phyloP scores from a whole-genome alignment of 257 asterid genomes.

The Mentha longifolia region DNA sequence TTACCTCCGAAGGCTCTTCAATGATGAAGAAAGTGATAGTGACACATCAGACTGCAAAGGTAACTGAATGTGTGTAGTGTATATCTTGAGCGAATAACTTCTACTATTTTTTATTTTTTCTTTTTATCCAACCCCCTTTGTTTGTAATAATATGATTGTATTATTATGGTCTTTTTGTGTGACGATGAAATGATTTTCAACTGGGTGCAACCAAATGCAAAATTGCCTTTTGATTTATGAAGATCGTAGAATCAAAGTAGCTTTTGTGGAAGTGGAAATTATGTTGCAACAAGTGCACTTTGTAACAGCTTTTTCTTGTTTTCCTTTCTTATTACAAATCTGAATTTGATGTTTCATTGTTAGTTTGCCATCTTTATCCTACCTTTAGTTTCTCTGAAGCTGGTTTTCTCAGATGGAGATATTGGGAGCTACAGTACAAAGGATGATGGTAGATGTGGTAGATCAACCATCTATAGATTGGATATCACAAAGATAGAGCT shows the following conservation, averaged over 20 bases:
- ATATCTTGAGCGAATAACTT: conserved; percentile 12
- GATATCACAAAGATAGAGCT: conserved; percentile 67
- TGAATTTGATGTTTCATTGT: conserved; percentile 28
- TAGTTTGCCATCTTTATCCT: conserved; percentile 35
- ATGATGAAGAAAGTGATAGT: conserved; percentile 50
- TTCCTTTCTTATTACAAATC: not conserved
- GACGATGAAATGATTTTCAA: not conserved
- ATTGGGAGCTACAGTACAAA: conserved; percentile 40
- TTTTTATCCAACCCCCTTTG: not conserved
- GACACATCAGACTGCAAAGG: conserved; percentile 55
- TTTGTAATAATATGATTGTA: not conserved
- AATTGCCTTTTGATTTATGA: not conserved
- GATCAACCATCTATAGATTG: conserved; percentile 73
- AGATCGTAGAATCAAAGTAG: not conserved
- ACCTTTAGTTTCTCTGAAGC: conserved; percentile 31
- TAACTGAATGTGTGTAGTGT: conserved; percentile 27
- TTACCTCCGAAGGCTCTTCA: conserved; percentile 64
- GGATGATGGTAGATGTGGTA: conserved; percentile 43
- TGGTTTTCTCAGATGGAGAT: conserved; percentile 59
- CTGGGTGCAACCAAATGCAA: not conserved
- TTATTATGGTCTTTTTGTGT: not conserved
- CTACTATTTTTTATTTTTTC: not conserved
- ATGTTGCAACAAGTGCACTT: conserved; percentile 3
- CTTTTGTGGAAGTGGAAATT: conserved; percentile 14
- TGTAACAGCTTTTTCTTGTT: conserved; percentile 12